phyloP scores from a whole-genome alignment of 106 monocot genomes.

The Platanthera zijinensis region DNA sequence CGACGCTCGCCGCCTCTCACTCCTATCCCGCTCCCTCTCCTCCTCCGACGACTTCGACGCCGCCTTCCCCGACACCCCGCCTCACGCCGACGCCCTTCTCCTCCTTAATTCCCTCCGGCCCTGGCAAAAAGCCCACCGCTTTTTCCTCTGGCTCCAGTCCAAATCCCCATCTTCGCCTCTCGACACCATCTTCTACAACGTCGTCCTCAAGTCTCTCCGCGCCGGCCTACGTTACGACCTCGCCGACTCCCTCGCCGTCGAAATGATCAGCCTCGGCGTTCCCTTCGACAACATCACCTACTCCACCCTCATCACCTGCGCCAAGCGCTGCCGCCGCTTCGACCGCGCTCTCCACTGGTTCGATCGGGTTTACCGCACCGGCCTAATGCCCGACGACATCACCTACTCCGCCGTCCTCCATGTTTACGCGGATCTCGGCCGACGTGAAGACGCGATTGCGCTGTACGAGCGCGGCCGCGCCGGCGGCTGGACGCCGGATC shows the following conservation, averaged over 20 bases:
- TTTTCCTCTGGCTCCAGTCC: constrained; percentile 54
- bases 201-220: constrained; percentile 60
- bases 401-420: constrained; percentile 86
- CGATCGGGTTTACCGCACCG: constrained; percentile 69
- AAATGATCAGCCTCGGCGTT: constrained; percentile 47
- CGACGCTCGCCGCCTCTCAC: constrained; percentile 17
- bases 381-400: constrained; percentile 79
- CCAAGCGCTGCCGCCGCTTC: constrained; percentile 51
- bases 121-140: constrained; percentile 36
- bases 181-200: constrained; percentile 87
- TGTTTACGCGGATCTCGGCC: constrained; percentile 71
- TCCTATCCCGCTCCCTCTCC: constrained; percentile 18
- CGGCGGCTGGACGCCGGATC: constrained; percentile 72
- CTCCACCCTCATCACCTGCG: constrained; percentile 82
- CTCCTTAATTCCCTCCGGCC: constrained; percentile 63
- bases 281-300: constrained; percentile 83
- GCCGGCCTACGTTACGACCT: constrained; percentile 35
- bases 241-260: constrained; percentile 51
- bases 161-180: constrained; percentile 21
- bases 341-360: constrained; percentile 73
- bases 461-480: constrained; percentile 70
- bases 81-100: constrained; percentile 40
- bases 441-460: constrained; percentile 46
- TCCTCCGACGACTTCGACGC: constrained; percentile 22
- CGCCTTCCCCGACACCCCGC: constrained; percentile 10